Evolutionary conservation across 768 basidiomycete genomes (phyloP).

Genomic region (Tephrocybe rancida): DNA sequence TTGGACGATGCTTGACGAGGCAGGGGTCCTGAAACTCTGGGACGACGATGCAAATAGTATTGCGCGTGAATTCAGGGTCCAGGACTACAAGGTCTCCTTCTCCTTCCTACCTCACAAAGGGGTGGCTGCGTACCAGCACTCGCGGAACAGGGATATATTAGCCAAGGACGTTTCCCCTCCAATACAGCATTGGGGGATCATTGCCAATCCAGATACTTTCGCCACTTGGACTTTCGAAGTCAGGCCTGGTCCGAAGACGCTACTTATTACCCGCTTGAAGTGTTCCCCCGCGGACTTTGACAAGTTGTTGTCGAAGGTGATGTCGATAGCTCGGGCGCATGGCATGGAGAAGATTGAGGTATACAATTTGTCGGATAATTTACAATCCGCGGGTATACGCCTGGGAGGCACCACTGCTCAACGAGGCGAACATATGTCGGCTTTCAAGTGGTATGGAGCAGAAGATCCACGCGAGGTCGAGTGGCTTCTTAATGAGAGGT

Average conservation of each 20-base stretch:
- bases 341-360: slow-evolving; percentile 43
- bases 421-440: slow-evolving; percentile 41
- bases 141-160: slow-evolving; percentile 28
- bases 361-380: slow-evolving; percentile 45
- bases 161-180: slow-evolving; percentile 15
- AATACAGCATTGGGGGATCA: slow-evolving; percentile 33
- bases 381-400: slow-evolving; percentile 26
- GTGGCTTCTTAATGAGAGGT: slow-evolving; percentile 57
- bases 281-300: slow-evolving; percentile 31
- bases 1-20: slow-evolving; percentile 38
- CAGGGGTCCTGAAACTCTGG: slow-evolving; percentile 39
- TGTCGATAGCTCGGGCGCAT: slow-evolving; percentile 33
- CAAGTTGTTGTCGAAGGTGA: slow-evolving; percentile 35
- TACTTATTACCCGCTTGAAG: slow-evolving; percentile 48
- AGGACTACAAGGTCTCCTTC: slow-evolving; percentile 23
- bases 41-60: slow-evolving; percentile 38
- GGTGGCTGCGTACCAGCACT: slow-evolving; percentile 46
- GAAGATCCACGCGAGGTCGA: slow-evolving; percentile 32
- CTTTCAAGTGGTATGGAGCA: slow-evolving; percentile 53
- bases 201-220: slow-evolving; percentile 22
- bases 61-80: slow-evolving; percentile 6
- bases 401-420: slow-evolving; percentile 32
- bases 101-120: slow-evolving; percentile 48
- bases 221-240: slow-evolving; percentile 50
- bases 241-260: slow-evolving; percentile 28